These are phyloP conservation scores for Lippia alba DNA, from an alignment of 305 asterid species.

Conservation along the genomic window DNA sequence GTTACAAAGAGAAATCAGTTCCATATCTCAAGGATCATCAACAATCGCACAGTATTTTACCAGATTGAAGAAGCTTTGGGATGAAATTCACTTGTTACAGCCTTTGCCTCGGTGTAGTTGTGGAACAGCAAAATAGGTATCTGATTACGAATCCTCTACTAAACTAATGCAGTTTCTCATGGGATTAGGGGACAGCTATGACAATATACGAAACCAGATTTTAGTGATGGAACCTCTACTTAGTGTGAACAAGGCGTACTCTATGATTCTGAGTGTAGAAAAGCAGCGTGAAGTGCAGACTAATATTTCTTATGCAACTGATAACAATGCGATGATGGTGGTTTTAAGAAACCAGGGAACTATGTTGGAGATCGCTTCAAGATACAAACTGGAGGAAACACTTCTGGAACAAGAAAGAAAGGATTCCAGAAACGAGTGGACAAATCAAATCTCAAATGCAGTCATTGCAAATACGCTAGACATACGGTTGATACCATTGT, in stretches of 20 bases:
- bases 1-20: neutral
- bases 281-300: neutral
- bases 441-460: too few relatives aligned
- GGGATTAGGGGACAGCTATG: neutral
- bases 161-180: neutral
- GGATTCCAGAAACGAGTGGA: too few relatives aligned
- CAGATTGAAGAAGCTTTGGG: neutral
- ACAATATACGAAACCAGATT: neutral
- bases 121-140: neutral
- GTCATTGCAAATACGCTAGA: too few relatives aligned
- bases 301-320: too few relatives aligned
- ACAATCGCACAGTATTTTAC: neutral
- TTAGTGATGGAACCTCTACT: neutral
- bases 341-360: too few relatives aligned
- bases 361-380: too few relatives aligned
- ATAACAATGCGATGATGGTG: neutral
- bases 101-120: neutral
- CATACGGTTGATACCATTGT: too few relatives aligned
- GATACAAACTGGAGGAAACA: too few relatives aligned
- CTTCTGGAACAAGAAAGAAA: too few relatives aligned
- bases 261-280: neutral
- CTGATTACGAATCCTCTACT: neutral
- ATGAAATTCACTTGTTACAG: neutral
- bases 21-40: neutral
- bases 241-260: neutral